Conservation (phyloP, 805 yeast genomes). For the Lipomyces orientalis region DNA sequence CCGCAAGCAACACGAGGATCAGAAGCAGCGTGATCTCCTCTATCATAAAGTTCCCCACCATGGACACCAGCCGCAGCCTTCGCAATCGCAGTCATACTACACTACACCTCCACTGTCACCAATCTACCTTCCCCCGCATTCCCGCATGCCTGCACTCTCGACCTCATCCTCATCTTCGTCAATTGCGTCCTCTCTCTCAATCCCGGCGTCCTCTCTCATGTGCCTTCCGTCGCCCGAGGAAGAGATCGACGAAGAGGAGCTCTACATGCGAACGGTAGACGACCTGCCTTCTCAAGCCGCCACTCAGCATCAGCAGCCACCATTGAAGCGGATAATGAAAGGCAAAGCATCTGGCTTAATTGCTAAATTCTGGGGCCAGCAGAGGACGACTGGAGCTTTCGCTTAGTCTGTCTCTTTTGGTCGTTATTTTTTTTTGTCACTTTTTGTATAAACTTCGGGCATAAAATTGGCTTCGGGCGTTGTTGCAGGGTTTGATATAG, state of each 20-base stretch:
- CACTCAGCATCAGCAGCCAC: background rate
- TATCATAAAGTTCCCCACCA: slow-evolving; percentile 28
- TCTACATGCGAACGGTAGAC: slow-evolving; percentile 9
- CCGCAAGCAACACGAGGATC: slow-evolving; percentile 21
- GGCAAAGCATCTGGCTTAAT: slow-evolving; percentile 34
- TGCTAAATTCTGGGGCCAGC: slow-evolving; percentile 37
- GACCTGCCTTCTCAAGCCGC: background rate
- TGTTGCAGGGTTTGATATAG: background rate
- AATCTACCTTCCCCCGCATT: slow-evolving; percentile 23
- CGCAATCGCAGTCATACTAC: slow-evolving; percentile 9
- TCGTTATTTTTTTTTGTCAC: slow-evolving; percentile 9
- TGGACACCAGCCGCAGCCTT: background rate
- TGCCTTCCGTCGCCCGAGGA: slow-evolving; percentile 32
- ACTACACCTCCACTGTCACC: slow-evolving; percentile 23
- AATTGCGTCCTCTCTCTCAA: slow-evolving; percentile 25
- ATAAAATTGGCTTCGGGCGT: slow-evolving; percentile 3
- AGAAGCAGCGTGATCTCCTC: slow-evolving; percentile 16
- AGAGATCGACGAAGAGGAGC: slow-evolving; percentile 11
- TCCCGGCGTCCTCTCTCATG: slow-evolving; percentile 25
- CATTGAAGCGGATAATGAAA: slow-evolving; percentile 19
- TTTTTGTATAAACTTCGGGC: slow-evolving; percentile 5
- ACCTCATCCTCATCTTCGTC: slow-evolving; percentile 28
- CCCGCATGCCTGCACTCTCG: slow-evolving; percentile 23
- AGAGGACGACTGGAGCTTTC: slow-evolving; percentile 11
- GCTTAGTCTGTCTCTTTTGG: slow-evolving; percentile 8